Base-by-base conservation (phyloP, 1,139 yeast species). In the Suhomyces bribrorum region DNA sequence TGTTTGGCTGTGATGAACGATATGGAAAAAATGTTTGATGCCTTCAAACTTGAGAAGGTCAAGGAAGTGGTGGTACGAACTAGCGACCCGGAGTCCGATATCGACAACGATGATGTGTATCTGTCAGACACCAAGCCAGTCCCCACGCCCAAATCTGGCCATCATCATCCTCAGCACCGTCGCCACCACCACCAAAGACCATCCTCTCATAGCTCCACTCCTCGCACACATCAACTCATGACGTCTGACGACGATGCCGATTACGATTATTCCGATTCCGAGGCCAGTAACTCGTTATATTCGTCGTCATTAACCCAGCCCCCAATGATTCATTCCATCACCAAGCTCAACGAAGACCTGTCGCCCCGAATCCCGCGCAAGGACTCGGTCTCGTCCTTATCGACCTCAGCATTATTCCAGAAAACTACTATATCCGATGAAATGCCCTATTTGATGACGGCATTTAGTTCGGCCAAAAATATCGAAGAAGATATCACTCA, bases 21-120 rank as follows among this genome's bases (percentile, higher is more conserved):
- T 50, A 75, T 79, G 66, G 84, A 79, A 49, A 73, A 75, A 50
- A 79, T 79, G 83, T 79, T 77, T 55, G 81, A 77, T 29, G 71
- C 66, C 1, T 70, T 63, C 51, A 70, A 69, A 47, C 47, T 68
- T 30, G 75, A 72, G 38, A 60, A 56, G 31, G 56, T 60, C 14
- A 58, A 53, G 34, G 61, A 58, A 35, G 47, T 44, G 24, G 41
- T 29, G 5, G 15, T 16, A 3, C 27, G 29, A 16, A 34, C 24
- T 14, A 32, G 16, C 16, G n/a, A 22, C 15, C 22, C 20, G 4
- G 14, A 29, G 22, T 33, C 32, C 13, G 22, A 36, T 6, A 25
- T 18, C 14, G 26, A 39, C 12, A 32, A 33, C 5, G 30, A 36
- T 3, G n/a, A 20, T 7, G 5, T 30, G 15, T 29, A 17, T 9